A percentile compares a stretch with the other conserved stretches of the same genome.
These are phyloP conservation scores for Fusarium devonianum DNA, from an alignment of 2,329 filamentous ascomycete species.

Conservation along the genomic window DNA sequence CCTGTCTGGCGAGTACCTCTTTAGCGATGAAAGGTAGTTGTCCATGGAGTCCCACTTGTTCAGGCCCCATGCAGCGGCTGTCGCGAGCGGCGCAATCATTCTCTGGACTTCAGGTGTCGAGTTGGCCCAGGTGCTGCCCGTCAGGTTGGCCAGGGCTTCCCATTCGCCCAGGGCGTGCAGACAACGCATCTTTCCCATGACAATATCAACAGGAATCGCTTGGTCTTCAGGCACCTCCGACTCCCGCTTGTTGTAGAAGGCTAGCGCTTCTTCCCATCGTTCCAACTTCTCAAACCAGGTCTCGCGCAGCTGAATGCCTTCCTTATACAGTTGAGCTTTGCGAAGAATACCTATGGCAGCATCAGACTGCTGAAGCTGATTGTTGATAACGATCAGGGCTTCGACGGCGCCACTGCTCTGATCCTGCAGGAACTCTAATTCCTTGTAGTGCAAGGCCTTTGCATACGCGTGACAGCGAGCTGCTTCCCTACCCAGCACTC, in stretches of 20 bases:
- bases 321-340: constrained; percentile 93
- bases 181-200: constrained; percentile 99
- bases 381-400: constrained; percentile 98
- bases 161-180: constrained; percentile 96
- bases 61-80: constrained; percentile 94
- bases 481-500: constrained; percentile 91
- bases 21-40: constrained; percentile 94
- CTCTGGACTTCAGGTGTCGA: constrained; percentile 87
- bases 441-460: constrained; percentile 98
- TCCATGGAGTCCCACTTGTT: constrained; percentile 99
- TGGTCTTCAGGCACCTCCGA: constrained; percentile 66
- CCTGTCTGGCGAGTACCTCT: constrained; percentile 88
- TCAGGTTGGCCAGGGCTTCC: constrained; percentile 88
- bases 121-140: constrained; percentile 92
- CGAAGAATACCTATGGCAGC: constrained; percentile 97
- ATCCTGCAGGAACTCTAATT: constrained; percentile 96
- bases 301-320: constrained; percentile 91
- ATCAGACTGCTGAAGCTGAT: constrained; percentile 97
- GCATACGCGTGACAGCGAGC: constrained; percentile 97
- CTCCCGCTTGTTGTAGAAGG: constrained; percentile 90
- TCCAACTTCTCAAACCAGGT: constrained; percentile 99
- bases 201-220: constrained; percentile 81
- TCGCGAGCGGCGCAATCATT: constrained; percentile 90
- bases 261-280: constrained; percentile 95
- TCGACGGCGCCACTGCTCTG: constrained; percentile 96